Evolutionary conservation across 2,329 filamentous ascomycete genomes (phyloP), one percentile per base, ranked within the genome.

Genomic region (Aspergillus pseudoterreus): DNA sequence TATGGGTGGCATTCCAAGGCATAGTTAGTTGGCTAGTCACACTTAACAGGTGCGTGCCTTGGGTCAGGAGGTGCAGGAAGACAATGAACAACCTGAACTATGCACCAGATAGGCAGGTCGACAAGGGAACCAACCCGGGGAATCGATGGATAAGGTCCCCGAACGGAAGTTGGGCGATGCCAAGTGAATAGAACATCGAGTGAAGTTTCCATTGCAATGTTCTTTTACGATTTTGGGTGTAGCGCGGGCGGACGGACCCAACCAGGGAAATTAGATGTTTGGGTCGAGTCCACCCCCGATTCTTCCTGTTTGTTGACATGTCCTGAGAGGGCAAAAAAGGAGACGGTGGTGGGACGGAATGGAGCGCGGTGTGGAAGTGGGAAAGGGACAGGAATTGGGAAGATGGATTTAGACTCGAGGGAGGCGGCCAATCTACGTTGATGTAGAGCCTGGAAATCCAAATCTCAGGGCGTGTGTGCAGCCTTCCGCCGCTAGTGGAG

Each of bases 111-210:
- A 30, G 27, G 27, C 27, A 30, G 27, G 27, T 30, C 27, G 27
- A 30, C 3, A 30, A 30, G 27, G 22, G 22, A 9, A 30, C 27
- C 27, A 30, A 30, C 15, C 35, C 14, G 14, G 35, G 35, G 35
- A 17, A 38, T 38, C 35, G 15, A 17, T 17, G 35, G 32, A 35
- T 35, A 12, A 50, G 48, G 48, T 50, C 48, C 48, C 48, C 48
- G 48, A 50, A 42, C 36, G 32, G 35, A 27, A 17, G 19, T 15
- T 12, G 22, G 17, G 22, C 22, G 41, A 53, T 38, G 49, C 51
- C 47, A 53, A 52, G 48, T 24, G 27, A 48, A 51, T 51, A 35
- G 54, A 54, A 47, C 19, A 19, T 19, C 22, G 12, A 36, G 3
- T 51, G 47, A 53, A 49, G 15, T 43, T 53, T 51, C 48, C 22